These are phyloP conservation scores for Penstemon eatonii DNA, from an alignment of 257 asterid genomes.

Conservation along the genomic window DNA sequence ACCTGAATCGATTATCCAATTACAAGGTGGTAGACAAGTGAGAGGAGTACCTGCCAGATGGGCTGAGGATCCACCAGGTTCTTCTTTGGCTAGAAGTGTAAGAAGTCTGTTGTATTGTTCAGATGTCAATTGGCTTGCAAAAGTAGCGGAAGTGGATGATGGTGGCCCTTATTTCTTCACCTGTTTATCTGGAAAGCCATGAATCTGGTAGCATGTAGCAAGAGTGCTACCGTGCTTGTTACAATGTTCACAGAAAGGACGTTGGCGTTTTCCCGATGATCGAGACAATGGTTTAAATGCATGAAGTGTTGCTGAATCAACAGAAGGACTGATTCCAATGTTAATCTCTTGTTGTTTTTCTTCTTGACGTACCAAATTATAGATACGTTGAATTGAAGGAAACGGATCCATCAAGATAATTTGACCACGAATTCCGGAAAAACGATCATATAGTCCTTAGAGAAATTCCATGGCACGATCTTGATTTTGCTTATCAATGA, in stretches of 20 bases:
- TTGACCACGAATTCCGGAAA: background rate
- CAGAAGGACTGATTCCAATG: too few species aligned
- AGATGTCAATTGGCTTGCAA: background rate
- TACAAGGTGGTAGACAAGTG: background rate
- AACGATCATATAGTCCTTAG: slow-evolving; percentile 11
- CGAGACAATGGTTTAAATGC: background rate
- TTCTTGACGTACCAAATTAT: background rate
- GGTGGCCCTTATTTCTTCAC: background rate
- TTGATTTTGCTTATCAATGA: slow-evolving; percentile 8
- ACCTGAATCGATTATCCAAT: background rate
- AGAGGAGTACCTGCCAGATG: background rate
- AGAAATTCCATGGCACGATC: slow-evolving; percentile 22
- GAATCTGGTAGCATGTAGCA: background rate
- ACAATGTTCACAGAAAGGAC: background rate
- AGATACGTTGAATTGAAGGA: background rate
- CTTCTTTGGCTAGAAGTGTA: background rate
- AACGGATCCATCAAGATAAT: background rate
- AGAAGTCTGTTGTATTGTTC: background rate
- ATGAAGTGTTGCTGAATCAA: background rate
- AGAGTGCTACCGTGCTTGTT: background rate
- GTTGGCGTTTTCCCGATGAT: background rate
- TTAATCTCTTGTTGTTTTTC: background rate
- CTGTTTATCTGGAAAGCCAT: background rate
- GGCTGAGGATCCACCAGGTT: background rate
- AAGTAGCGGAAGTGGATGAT: background rate